Conservation (phyloP, 768 basidiomycete species). For the Hebeloma cylindrosporum region DNA sequence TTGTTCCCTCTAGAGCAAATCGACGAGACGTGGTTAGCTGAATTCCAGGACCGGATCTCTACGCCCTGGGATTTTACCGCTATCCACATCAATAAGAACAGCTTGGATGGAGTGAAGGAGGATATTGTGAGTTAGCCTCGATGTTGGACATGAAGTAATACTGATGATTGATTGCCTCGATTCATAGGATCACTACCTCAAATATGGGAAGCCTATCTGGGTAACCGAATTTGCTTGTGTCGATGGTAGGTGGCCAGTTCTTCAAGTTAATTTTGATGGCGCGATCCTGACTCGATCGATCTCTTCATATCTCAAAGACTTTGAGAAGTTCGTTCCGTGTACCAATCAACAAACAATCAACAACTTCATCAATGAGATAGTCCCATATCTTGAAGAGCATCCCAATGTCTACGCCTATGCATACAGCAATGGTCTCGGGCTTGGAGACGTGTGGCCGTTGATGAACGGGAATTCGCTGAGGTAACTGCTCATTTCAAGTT, state of each 20-base stretch:
- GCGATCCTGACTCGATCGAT: background rate
- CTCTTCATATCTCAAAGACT: conserved; percentile 25
- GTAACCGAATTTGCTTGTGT: conserved; percentile 51
- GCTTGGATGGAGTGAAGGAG: conserved; percentile 40
- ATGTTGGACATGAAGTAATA: background rate
- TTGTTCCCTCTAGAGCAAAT: conserved; percentile 36
- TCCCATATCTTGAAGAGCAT: conserved; percentile 39
- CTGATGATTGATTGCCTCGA: background rate
- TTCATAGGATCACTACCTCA: conserved; percentile 40
- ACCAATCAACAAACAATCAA: conserved; percentile 44
- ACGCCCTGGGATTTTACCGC: conserved; percentile 47
- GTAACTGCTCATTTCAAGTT: conserved; percentile 19
- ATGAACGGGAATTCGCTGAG: conserved; percentile 37
- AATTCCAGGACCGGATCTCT: conserved; percentile 38
- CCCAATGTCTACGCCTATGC: conserved; percentile 42
- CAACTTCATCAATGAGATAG: conserved; percentile 38
- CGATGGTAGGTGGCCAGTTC: conserved; percentile 31
- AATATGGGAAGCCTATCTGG: conserved; percentile 48
- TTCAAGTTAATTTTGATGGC: background rate
- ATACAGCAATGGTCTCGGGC: conserved; percentile 47
- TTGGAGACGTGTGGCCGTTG: conserved; percentile 48
- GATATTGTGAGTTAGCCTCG: conserved; percentile 36
- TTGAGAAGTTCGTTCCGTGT: conserved; percentile 41
- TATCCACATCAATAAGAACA: conserved; percentile 52
- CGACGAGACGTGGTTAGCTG: conserved; percentile 46